Evolutionary conservation across 2,329 filamentous ascomycete genomes (phyloP), one percentile per base, ranked within the genome.

Genomic region (Gliomastix tumulicola): DNA sequence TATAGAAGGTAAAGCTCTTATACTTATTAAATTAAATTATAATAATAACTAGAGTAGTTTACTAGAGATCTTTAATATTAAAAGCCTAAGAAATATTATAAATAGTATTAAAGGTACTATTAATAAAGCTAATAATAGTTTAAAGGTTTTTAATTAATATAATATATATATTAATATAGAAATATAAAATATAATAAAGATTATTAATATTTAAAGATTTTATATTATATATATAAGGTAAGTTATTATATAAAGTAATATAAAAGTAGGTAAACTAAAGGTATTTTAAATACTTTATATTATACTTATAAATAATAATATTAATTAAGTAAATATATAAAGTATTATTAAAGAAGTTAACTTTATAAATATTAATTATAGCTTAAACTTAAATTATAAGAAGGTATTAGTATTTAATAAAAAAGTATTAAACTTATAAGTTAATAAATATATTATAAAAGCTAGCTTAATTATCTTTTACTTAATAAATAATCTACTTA

Each of bases 241-340:
- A 20, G n/a, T 30, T 16, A 18, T 17, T 15, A 18, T 36, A 21
- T 28, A 21, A 31, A 20, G 9, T 31, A n/a, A 15, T 32, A 32
- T 6, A 23, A 23, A 11, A 21, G 17, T 20, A 23, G 3, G n/a
- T 32, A 17, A 32, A 21, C 17, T 22, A 32, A 17, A 31, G 10
- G 9, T 21, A 32, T 23, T 21, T 32, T 20, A 19, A 32, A 32
- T 32, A 32, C 23, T 37, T 21, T 21, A 9, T 37, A 17, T 22
- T 21, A 23, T 6, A 21, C 6, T 21, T 21, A 5, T 37, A 32
- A 16, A 17, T 17, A 23, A 19, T 28, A 28, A 3, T 28, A 28
- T 28, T 13, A 28, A 13, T 13, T 8, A 13, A 28, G 15, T 28
- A 28, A 8, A 28, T 7, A 12, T 28, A 28, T 13, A 28, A 28